A percentile compares a stretch with the other conserved stretches of the same genome.
These are phyloP conservation scores for Phaffomyces opuntiae DNA, from an alignment of 805 yeast species.

Conservation along the genomic window DNA sequence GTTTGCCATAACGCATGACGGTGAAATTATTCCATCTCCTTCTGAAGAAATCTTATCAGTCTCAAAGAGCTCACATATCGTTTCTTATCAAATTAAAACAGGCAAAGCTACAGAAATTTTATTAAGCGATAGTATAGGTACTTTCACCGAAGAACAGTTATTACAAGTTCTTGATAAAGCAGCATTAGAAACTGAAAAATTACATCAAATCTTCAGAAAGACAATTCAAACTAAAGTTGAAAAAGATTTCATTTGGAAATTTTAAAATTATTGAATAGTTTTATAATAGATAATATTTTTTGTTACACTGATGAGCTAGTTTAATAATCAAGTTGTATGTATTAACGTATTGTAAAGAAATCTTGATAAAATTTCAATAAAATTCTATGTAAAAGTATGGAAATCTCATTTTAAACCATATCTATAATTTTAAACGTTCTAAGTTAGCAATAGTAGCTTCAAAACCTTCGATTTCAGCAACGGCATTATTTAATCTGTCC, in stretches of 20 bases:
- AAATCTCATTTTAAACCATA: not conserved
- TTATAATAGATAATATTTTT: too few species aligned
- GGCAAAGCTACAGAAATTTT: constrained; percentile 48
- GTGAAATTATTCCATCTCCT: constrained; percentile 38
- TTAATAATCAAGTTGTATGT: too few species aligned
- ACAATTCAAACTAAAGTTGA: constrained; percentile 40
- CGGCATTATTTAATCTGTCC: constrained; percentile 57
- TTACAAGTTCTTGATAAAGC: constrained; percentile 46
- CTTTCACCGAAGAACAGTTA: constrained; percentile 51
- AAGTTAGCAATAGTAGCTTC: constrained; percentile 80
- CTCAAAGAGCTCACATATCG: constrained; percentile 56
- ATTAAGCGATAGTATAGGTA: constrained; percentile 68
- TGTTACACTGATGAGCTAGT: too few species aligned
- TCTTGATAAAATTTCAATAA: not conserved
- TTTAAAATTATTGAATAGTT: constrained; percentile 4
- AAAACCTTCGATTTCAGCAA: constrained; percentile 87
- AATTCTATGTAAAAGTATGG: not conserved
- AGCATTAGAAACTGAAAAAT: constrained; percentile 36
- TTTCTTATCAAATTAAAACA: constrained; percentile 51
- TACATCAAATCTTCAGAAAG: constrained; percentile 43
- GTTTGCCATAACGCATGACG: constrained; percentile 31
- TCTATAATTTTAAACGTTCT: constrained; percentile 62
- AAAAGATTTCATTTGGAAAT: constrained; percentile 55
- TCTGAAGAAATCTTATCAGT: constrained; percentile 32
- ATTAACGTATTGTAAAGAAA: not conserved